Base-by-base conservation (phyloP, 2,329 filamentous ascomycete species). In the Didymella glomerata region DNA sequence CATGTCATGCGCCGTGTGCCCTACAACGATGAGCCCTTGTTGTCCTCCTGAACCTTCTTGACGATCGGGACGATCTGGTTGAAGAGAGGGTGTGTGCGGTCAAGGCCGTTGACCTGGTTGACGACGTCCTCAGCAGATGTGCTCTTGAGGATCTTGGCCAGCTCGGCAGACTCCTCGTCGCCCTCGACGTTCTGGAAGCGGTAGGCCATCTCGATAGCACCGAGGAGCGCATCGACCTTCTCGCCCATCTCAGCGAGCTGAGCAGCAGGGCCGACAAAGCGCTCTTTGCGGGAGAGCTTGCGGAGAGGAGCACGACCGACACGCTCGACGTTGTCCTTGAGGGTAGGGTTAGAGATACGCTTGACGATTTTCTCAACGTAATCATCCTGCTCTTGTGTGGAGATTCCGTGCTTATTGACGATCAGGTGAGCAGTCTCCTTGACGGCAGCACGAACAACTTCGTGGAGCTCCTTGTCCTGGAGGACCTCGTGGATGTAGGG, bases 111-210 rank as follows among this genome's bases (percentile, higher is more conserved):
- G 64, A 99, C 86, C 78, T 94, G 86, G 75, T 83, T 81, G 45
- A 94, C 91, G 9, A 94, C 90, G 1, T 90, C 88, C 68, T 91
- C 88, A 14, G 94, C 83, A 2, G 83, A 83, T 73, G 90, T 85
- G 63, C 88, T 84, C 61, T 90, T 87, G 82, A 99, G 90, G 74
- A 96, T 92, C 82, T 91, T 88, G 71, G 92, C 91, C 11, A 99
- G 85, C 79, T 96, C 89, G 66, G 81, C 83, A 64, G 91, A 96
- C 85, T 98, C 95, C 0, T 96, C 91, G 65, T 99, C 95, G 13
- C 88, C 93, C 69, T 93, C 87, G 55, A 97, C 90, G 70, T 97
- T 92, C 82, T 97, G 93, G 88, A 98, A 99, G 64, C 90, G 91
- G 77, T 99, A 89, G 7, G 92, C 89, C 88, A 94, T 92, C 83